phyloP scores from a whole-genome alignment of 2,329 filamentous ascomycete genomes.

The Fusarium sp. region DNA sequence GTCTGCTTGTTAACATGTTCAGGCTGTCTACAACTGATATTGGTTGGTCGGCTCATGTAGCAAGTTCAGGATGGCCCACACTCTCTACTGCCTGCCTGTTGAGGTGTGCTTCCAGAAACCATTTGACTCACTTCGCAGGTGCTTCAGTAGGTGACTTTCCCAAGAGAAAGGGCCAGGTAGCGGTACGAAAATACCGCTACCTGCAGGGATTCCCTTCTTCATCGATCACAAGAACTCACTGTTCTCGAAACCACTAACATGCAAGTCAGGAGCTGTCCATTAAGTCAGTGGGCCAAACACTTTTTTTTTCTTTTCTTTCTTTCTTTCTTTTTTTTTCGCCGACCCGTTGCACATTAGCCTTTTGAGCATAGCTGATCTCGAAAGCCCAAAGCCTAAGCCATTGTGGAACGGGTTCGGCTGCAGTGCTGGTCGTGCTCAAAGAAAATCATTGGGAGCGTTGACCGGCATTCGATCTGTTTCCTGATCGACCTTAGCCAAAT shows the following conservation, averaged over 20 bases:
- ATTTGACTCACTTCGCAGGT: conserved; percentile 20
- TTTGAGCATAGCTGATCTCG: conserved; percentile 40
- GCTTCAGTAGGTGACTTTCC: not conserved
- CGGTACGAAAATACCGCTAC: conserved; percentile 41
- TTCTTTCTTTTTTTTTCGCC: conserved; percentile 4
- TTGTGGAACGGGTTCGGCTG: conserved; percentile 28
- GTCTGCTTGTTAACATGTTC: conserved; percentile 1
- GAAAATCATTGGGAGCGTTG: conserved; percentile 13
- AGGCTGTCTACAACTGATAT: conserved; percentile 15
- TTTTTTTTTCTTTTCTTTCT: not conserved
- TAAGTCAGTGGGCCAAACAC: not conserved
- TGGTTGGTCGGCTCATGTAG: conserved; percentile 35
- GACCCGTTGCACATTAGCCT: conserved; percentile 29
- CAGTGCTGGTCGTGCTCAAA: conserved; percentile 21
- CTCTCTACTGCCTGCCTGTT: conserved; percentile 7
- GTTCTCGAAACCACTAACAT: conserved; percentile 41
- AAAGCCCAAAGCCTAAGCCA: conserved; percentile 25
- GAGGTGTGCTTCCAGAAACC: conserved; percentile 49
- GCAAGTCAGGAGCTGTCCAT: conserved; percentile 29
- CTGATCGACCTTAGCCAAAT: conserved; percentile 13
- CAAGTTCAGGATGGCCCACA: conserved; percentile 29
- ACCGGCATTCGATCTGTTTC: conserved; percentile 12
- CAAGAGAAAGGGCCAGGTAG: not conserved
- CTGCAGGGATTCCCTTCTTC: conserved; percentile 38
- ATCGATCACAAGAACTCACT: conserved; percentile 46